A percentile compares a stretch with the other conserved stretches of the same genome.
Evolutionary conservation across 192 early-diverging fungal genomes (phyloP).

Genomic region (Backusella australiensis): DNA sequence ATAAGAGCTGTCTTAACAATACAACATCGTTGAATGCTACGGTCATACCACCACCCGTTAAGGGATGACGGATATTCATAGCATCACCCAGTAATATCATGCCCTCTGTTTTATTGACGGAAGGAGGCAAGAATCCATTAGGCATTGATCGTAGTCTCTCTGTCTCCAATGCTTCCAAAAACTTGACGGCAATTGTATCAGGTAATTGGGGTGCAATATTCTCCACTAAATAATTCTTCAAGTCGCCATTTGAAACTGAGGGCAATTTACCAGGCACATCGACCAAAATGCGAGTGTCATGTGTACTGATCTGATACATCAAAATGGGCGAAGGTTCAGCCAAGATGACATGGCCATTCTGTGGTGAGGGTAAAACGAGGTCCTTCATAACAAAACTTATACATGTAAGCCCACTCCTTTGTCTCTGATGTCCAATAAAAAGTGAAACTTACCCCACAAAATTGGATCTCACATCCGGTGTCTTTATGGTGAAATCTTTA

Average conservation of each 20-base stretch:
- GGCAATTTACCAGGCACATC: conserved; percentile 92
- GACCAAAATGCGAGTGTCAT: conserved; percentile 86
- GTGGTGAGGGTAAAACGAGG: conserved; percentile 69
- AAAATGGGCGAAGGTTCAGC: conserved; percentile 83
- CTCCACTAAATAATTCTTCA: conserved; percentile 59
- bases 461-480: conserved; percentile 38
- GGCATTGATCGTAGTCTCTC: conserved; percentile 83
- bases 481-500: conserved; percentile 59
- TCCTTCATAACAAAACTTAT: conserved; percentile 67
- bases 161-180: conserved; percentile 67
- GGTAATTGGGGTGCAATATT: conserved; percentile 73
- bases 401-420: neutral
- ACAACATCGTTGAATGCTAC: conserved; percentile 93
- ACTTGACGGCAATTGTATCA: conserved; percentile 52
- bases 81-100: conserved; percentile 91
- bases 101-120: conserved; percentile 68
- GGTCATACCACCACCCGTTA: conserved; percentile 98
- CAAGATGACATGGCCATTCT: conserved; percentile 93
- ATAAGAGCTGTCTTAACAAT: conserved; percentile 61
- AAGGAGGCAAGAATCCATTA: conserved; percentile 86
- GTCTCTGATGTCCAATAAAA: neutral
- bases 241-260: conserved; percentile 59
- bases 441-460: conserved; percentile 24
- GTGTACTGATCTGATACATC: conserved; percentile 86
- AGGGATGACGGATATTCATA: conserved; percentile 93